Conservation (phyloP, 371 early-diverging fungal species). For the Quaeritorhiza haematococci region DNA sequence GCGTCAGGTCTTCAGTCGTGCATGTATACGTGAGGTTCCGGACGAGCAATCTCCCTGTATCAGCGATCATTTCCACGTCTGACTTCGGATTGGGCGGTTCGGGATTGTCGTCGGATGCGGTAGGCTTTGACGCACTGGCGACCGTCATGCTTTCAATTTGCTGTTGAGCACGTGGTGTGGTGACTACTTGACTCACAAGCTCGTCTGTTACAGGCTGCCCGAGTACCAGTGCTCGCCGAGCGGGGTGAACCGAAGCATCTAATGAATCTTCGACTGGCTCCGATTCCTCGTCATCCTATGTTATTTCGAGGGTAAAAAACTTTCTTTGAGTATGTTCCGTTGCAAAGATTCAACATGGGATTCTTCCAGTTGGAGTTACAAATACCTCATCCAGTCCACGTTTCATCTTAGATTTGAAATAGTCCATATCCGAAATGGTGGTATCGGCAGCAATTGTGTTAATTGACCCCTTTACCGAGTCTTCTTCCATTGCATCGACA, state of each 20-base stretch:
- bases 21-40: conserved; percentile 87
- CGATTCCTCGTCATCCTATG: conserved; percentile 19
- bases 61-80: conserved; percentile 58
- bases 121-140: background rate
- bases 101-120: conserved; percentile 1
- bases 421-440: conserved; percentile 63
- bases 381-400: conserved; percentile 26
- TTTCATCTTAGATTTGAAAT: conserved; percentile 60
- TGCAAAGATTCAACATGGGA: too few relatives aligned
- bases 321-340: too few relatives aligned
- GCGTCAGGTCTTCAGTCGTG: conserved; percentile 78
- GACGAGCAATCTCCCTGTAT: conserved; percentile 91
- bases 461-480: conserved; percentile 15
- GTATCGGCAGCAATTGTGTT: conserved; percentile 27
- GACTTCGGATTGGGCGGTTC: conserved; percentile 8
- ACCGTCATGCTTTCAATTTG: conserved; percentile 29
- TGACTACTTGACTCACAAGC: too few relatives aligned
- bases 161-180: too few relatives aligned
- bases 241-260: background rate
- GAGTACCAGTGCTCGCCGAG: background rate
- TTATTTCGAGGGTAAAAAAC: too few relatives aligned
- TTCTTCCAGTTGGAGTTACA: conserved; percentile 7
- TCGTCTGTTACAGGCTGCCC: too few relatives aligned
- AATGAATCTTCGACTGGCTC: background rate
- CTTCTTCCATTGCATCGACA: conserved; percentile 21